A percentile compares a stretch with the other conserved stretches of the same genome.
These are phyloP conservation scores for Neonectria ditissima DNA, from an alignment of 2,329 filamentous ascomycete genomes.

Conservation along the genomic window DNA sequence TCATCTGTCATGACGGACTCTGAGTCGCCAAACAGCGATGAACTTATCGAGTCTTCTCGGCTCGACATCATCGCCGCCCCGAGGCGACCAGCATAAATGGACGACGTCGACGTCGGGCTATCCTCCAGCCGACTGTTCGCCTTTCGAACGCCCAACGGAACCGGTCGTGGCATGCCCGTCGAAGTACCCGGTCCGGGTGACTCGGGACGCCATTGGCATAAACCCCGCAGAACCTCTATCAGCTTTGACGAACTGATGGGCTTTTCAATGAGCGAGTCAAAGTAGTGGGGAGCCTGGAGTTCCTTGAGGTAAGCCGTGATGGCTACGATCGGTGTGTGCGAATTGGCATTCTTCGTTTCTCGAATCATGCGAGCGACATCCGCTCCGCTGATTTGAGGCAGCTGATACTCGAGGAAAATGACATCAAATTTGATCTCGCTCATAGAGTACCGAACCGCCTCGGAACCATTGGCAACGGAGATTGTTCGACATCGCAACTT, in stretches of 20 bases:
- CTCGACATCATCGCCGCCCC: conserved; percentile 85
- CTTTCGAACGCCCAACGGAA: conserved; percentile 74
- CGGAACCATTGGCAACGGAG: conserved; percentile 87
- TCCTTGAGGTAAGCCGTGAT: conserved; percentile 99
- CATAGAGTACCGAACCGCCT: conserved; percentile 93
- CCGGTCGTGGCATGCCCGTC: conserved; percentile 65
- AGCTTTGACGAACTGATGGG: conserved; percentile 93
- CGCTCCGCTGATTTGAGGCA: conserved; percentile 93
- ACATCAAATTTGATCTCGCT: conserved; percentile 99
- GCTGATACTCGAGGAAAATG: conserved; percentile 96
- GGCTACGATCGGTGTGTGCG: conserved; percentile 93
- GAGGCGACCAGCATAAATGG: conserved; percentile 75
- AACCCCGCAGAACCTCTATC: conserved; percentile 84
- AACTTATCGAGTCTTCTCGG: conserved; percentile 88
- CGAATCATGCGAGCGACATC: conserved; percentile 98
- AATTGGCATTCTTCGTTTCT: conserved; percentile 95
- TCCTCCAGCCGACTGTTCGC: conserved; percentile 75
- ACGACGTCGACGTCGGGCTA: conserved; percentile 85
- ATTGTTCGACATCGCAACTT: conserved; percentile 96
- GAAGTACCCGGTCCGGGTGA: conserved; percentile 58
- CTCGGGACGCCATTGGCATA: conserved; percentile 94
- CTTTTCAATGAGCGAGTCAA: conserved; percentile 95
- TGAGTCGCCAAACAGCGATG: conserved; percentile 87
- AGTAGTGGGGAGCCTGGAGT: conserved; percentile 92
- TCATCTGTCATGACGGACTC: conserved; percentile 85